phyloP scores from a whole-genome alignment of 768 basidiomycete genomes.

The Russula vinacea region DNA sequence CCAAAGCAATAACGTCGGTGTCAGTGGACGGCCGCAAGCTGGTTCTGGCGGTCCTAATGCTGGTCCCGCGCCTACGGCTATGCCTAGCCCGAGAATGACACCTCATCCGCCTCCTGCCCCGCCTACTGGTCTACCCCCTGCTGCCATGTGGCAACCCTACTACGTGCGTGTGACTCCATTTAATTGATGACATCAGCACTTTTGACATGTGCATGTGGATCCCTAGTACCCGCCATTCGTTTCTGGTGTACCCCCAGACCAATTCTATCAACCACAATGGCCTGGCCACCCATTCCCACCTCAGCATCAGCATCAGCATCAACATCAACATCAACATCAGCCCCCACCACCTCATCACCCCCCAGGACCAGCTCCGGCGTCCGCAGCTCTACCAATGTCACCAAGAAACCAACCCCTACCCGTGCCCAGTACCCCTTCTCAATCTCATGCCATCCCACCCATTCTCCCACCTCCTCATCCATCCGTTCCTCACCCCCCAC shows the following conservation, averaged over 20 bases:
- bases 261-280: conserved; percentile 42
- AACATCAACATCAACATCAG: conserved; percentile 39
- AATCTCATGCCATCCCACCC: conserved; percentile 54
- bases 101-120: conserved; percentile 56
- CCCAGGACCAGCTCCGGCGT: conserved; percentile 44
- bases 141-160: conserved; percentile 46
- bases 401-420: conserved; percentile 57
- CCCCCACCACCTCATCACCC: conserved; percentile 48
- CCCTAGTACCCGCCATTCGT: conserved; percentile 37
- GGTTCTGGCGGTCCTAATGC: conserved; percentile 41
- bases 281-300: conserved; percentile 34
- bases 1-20: conserved; percentile 41
- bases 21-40: conserved; percentile 43
- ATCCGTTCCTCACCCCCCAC: conserved; percentile 46
- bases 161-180: conserved; percentile 49
- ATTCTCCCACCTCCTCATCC: conserved; percentile 46
- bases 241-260: conserved; percentile 43
- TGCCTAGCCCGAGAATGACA: conserved; percentile 66
- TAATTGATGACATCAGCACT: conserved; percentile 18
- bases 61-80: conserved; percentile 45
- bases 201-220: conserved; percentile 17
- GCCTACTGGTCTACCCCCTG: conserved; percentile 47
- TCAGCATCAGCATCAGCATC: conserved; percentile 39
- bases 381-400: conserved; percentile 61
- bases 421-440: conserved; percentile 65